Evolutionary conservation across 768 basidiomycete genomes (phyloP), one percentile per base, ranked within the genome.

Genomic region (Agrocybe praecox): DNA sequence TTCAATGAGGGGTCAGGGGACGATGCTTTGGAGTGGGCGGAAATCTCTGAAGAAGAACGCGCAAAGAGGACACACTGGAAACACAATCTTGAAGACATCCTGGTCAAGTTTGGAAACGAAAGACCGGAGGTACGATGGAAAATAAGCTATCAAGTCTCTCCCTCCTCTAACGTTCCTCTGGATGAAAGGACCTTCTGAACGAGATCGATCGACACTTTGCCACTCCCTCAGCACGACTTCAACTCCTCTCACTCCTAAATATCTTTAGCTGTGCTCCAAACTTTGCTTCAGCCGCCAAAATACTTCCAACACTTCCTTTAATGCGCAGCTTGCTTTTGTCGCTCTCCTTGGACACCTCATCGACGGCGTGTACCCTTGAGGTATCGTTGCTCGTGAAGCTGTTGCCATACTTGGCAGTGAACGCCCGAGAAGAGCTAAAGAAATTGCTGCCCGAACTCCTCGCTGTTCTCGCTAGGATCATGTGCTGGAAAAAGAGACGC

Each of bases 1-100:
- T 86, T 81, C 67, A 88, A 89, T 65, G 90, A 91, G 65, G 82
- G 80, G 19, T 91, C 89, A 3, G 84, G 83, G 2, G 80, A 83
- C 44, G 92, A 94, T 66, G 78, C 86, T 26, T 66, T 94, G 33
- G 92, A 93, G 63, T 88, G 87, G 84, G 86, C 86, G 14, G 82
- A 80, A 43, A 72, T 92, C 53, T 83, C 87, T 64, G 76, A 79
- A 59, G 80, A 79, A 21, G 82, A 90, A 63, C 80, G 86, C 49
- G 81, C 82, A 53, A 80, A 77, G 65, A 77, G 80, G 61, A 75
- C 78, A 14, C 74, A 80, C 23, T 94, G 92, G 92, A 93, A 92
- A 70, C 70, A 74, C 24, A 94, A 91, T 67, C 74, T 94, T 57
- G 90, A 93, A 67, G 87, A 90, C 62, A 80, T 90, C 18, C 75